phyloP scores from a whole-genome alignment of 495 filamentous ascomycete species.

The Parathielavia hyrcaniae region DNA sequence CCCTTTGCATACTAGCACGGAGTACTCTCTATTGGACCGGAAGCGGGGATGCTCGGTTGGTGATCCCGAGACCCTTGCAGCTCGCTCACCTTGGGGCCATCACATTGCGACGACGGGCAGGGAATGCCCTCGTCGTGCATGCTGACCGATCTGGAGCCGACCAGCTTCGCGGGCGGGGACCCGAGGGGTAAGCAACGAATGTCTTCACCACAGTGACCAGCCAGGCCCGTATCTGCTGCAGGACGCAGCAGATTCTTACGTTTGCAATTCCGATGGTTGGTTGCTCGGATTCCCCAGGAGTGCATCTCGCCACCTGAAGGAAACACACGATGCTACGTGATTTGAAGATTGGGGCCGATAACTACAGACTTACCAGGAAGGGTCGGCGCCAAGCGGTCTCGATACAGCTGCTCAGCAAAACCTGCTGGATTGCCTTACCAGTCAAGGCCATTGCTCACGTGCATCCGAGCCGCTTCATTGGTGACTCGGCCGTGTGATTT shows the following conservation, averaged over 20 bases:
- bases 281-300: not conserved
- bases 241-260: not conserved
- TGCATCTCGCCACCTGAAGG: not conserved
- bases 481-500: not conserved
- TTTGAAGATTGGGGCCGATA: not conserved
- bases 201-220: not conserved
- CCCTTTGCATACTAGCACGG: too few relatives aligned
- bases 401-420: not conserved
- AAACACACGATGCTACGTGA: not conserved
- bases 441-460: slow-evolving; percentile 1
- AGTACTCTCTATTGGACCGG: not conserved
- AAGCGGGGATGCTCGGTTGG: not conserved
- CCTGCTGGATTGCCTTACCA: not conserved
- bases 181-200: too few relatives aligned
- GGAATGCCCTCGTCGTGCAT: not conserved
- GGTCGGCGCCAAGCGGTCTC: not conserved
- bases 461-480: not conserved
- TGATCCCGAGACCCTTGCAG: slow-evolving; percentile 1
- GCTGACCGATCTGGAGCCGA: not conserved
- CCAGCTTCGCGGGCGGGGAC: not conserved
- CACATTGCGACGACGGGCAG: not conserved
- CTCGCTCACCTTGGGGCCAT: not conserved
- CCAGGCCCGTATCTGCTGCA: not conserved
- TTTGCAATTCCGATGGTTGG: not conserved
- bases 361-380: not conserved